Evolutionary conservation across 192 early-diverging fungal species (phyloP).

Genomic region (Radiomyces spectabilis): DNA sequence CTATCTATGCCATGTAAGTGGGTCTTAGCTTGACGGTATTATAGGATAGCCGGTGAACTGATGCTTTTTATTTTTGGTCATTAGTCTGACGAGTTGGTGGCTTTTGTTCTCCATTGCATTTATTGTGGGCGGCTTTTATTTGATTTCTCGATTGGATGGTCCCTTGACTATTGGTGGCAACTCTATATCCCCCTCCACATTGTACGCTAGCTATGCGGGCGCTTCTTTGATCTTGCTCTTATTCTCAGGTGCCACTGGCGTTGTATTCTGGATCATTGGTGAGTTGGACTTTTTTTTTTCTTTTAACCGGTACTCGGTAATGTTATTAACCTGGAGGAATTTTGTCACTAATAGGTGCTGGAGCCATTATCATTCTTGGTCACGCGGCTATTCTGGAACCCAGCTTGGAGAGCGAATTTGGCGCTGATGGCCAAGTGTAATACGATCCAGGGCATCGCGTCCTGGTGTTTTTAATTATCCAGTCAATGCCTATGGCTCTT

Average conservation of each 20-base stretch:
- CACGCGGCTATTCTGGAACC: slow-evolving; percentile 52
- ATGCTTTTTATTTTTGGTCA: neutral
- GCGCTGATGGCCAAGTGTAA: slow-evolving; percentile 18
- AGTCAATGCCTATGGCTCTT: too few relatives aligned
- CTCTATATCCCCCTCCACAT: slow-evolving; percentile 26
- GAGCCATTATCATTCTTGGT: slow-evolving; percentile 44
- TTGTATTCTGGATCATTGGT: slow-evolving; percentile 56
- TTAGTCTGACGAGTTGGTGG: slow-evolving; percentile 41
- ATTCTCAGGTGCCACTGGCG: slow-evolving; percentile 41
- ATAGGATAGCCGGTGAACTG: neutral
- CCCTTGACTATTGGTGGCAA: slow-evolving; percentile 30
- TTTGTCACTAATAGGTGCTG: slow-evolving; percentile 35
- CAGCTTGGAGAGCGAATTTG: slow-evolving; percentile 46
- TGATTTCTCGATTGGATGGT: slow-evolving; percentile 35
- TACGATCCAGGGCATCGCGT: too few relatives aligned
- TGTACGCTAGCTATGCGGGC: slow-evolving; percentile 35
- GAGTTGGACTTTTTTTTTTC: slow-evolving; percentile 2
- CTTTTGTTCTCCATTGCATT: slow-evolving; percentile 44
- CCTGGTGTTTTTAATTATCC: too few relatives aligned
- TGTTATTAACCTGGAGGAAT: neutral
- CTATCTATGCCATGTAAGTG: slow-evolving; percentile 48
- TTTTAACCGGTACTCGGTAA: neutral
- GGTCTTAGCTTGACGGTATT: neutral
- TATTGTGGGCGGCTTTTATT: slow-evolving; percentile 37
- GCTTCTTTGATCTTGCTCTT: slow-evolving; percentile 42